Base-by-base conservation (phyloP, 2,329 filamentous ascomycete species). In the Colletotrichum musicola region DNA sequence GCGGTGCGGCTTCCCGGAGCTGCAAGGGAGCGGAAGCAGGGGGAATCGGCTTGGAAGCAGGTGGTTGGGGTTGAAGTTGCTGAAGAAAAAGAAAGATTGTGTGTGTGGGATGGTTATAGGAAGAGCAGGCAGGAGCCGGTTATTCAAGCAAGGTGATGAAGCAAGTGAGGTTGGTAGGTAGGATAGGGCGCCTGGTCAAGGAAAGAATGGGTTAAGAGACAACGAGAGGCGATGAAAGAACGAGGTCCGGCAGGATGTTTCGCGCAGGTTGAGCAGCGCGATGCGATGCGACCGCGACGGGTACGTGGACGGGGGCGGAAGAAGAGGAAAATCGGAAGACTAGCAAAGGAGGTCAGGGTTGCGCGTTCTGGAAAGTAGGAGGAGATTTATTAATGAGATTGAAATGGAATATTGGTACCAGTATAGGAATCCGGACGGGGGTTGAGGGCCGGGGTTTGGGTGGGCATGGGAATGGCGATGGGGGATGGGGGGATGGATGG, bases 381-480 rank as follows among this genome's bases (percentile, higher is more conserved):
- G 62, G 62, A 64, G 65, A 65, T 65, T 68, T 59, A 68, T 64
- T 61, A 65, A 68, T 68, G 57, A 53, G 62, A 68, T 61, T 60
- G 58, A 42, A 42, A 58, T 58, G 54, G 62, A 59, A 27, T 49
- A 22, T 18, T 49, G n/a, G 20, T 66, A 68, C 30, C 30, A 7
- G 30, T 35, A 35, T 35, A 35, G 30, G 30, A 9, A 35, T 35
- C 65, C 65, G 61, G 65, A 40, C 51, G 27, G 61, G 51, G 25
- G 62, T 64, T 53, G 47, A 27, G 51, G 58, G 50, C 49, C 35
- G 49, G 20, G 49, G 38, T 20, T 16, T 57, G 35, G 54, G 22
- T 22, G 18, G 54, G 54, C 18, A 25, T 42, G 58, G 47, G 18
- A 61, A 16, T 20, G 57, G 46, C 42, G 40, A 5, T 35, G 12